Percentiles rank a stretch among this genome's conserved stretches.
phyloP scores from a whole-genome alignment of 495 filamentous ascomycete species.

The Penicillium fimorum region DNA sequence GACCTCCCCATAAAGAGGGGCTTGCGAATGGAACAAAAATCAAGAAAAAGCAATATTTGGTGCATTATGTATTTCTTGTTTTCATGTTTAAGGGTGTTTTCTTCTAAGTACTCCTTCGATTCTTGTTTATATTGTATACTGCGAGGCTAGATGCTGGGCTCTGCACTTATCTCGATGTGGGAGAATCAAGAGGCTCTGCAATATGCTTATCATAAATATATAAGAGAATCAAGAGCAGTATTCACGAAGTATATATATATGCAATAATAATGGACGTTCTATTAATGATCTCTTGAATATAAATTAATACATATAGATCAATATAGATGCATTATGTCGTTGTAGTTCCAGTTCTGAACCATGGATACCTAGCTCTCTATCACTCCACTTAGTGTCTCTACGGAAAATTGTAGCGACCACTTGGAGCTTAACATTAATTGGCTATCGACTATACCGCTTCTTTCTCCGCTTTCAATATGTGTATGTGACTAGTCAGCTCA shows the following conservation, averaged over 20 bases:
- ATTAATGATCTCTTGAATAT: background rate
- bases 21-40: background rate
- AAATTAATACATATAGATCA: background rate
- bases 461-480: background rate
- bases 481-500: background rate
- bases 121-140: background rate
- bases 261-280: background rate
- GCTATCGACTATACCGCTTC: background rate
- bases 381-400: conserved; percentile 20
- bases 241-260: background rate
- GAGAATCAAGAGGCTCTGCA: conserved; percentile 5
- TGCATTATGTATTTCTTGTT: background rate
- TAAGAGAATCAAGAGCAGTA: background rate
- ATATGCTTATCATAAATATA: background rate
- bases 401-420: background rate
- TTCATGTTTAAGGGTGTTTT: background rate
- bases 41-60: conserved; percentile 9
- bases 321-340: background rate
- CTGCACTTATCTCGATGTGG: conserved; percentile 6
- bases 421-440: background rate
- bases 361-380: conserved; percentile 20
- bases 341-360: conserved; percentile 21
- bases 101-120: background rate
- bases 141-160: conserved; percentile 1
- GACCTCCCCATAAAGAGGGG: conserved; percentile 14